phyloP scores from a whole-genome alignment of 1,139 yeast species.

The Cylindricascospora bacillispora region DNA sequence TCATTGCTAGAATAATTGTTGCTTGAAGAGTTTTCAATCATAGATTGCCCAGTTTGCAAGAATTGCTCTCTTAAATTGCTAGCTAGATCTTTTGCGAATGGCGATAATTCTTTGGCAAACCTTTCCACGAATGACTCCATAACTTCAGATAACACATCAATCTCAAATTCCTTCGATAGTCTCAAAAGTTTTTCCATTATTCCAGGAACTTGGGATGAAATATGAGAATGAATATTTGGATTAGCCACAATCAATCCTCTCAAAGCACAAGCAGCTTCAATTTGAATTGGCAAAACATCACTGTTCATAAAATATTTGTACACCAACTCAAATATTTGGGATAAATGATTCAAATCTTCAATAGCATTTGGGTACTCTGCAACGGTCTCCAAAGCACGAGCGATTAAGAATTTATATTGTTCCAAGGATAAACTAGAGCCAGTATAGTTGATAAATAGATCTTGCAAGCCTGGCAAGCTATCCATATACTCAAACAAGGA shows the following conservation, averaged over 20 bases:
- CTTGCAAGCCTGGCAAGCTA: conserved; percentile 58
- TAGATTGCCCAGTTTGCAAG: conserved; percentile 54
- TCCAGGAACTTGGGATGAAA: conserved; percentile 60
- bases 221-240: conserved; percentile 49
- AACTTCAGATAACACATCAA: conserved; percentile 74
- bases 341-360: conserved; percentile 38
- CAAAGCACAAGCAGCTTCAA: conserved; percentile 79
- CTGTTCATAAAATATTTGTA: conserved; percentile 26
- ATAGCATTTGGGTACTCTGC: conserved; percentile 47
- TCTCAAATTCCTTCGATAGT: conserved; percentile 70
- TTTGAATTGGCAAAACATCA: conserved; percentile 56
- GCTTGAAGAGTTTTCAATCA: conserved; percentile 32
- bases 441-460: conserved; percentile 50
- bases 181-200: conserved; percentile 72
- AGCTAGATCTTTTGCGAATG: conserved; percentile 83
- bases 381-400: conserved; percentile 74
- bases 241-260: conserved; percentile 63
- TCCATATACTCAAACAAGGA: conserved; percentile 49
- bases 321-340: conserved; percentile 50
- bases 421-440: conserved; percentile 52
- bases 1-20: conserved; percentile 32
- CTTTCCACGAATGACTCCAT: conserved; percentile 92
- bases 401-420: conserved; percentile 58
- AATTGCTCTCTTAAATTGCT: conserved; percentile 68
- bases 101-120: conserved; percentile 78